phyloP scores from a whole-genome alignment of 2,329 filamentous ascomycete species.

The Aspergillus sp. region DNA sequence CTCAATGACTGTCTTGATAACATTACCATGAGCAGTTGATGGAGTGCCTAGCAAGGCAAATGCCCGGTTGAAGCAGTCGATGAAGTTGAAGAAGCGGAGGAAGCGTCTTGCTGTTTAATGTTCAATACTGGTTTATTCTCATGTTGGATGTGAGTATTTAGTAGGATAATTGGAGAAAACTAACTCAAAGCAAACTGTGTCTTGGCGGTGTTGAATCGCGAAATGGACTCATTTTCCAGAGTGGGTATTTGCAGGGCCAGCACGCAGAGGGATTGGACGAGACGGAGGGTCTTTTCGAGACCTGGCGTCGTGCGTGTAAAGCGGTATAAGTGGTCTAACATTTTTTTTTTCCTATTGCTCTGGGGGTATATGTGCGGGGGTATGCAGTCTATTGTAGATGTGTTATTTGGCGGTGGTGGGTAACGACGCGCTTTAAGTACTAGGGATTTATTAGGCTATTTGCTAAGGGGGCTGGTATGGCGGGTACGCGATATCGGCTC shows the following conservation, averaged over 20 bases:
- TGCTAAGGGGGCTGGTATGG: too few relatives aligned
- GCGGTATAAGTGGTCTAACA: constrained; percentile 27
- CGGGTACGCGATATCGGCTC: too few relatives aligned
- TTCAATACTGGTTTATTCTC: not conserved
- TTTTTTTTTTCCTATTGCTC: not conserved
- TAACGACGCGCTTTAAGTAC: too few relatives aligned
- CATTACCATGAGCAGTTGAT: constrained; percentile 16
- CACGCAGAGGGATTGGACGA: constrained; percentile 36
- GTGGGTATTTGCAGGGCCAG: constrained; percentile 22
- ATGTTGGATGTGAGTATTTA: not conserved
- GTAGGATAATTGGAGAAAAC: constrained; percentile 8
- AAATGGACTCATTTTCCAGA: constrained; percentile 23
- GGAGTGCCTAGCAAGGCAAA: constrained; percentile 44
- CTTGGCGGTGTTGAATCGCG: constrained; percentile 36
- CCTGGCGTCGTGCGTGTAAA: constrained; percentile 32
- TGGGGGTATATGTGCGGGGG: not conserved
- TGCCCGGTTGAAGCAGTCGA: constrained; percentile 60
- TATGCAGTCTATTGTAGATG: not conserved
- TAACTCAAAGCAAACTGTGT: constrained; percentile 45
- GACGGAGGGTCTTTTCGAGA: constrained; percentile 39
- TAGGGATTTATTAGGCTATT: too few relatives aligned
- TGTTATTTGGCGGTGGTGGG: too few relatives aligned
- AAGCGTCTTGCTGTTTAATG: constrained; percentile 55
- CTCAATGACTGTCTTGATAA: constrained; percentile 48
- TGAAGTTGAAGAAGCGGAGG: constrained; percentile 69